These are phyloP conservation scores for Rhodofomes roseus DNA, from an alignment of 1,284 basidiomycete genomes.

Conservation along the genomic window DNA sequence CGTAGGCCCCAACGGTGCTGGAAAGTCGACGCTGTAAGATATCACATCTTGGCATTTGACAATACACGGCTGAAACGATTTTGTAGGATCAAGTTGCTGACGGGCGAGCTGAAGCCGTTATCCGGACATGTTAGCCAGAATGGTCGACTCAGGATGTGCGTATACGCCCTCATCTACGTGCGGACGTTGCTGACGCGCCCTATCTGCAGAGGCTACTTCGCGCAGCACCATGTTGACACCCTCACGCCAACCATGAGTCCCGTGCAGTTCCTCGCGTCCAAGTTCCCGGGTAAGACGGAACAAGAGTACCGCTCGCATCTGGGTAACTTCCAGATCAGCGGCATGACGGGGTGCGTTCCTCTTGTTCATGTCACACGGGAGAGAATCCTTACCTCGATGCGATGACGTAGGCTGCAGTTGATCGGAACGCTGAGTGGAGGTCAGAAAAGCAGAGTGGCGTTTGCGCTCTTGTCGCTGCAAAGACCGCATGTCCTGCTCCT, in stretches of 20 bases:
- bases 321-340: constrained; percentile 98
- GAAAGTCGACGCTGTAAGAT: constrained; percentile 74
- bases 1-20: constrained; percentile 81
- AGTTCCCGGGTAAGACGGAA: constrained; percentile 93
- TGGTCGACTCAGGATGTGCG: constrained; percentile 81
- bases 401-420: constrained; percentile 55
- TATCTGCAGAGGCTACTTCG: constrained; percentile 79
- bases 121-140: constrained; percentile 87
- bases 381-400: background rate
- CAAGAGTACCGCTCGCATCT: constrained; percentile 95
- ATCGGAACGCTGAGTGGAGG: constrained; percentile 91
- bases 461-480: constrained; percentile 87
- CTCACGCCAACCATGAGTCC: constrained; percentile 83
- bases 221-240: constrained; percentile 97
- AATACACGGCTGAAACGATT: background rate
- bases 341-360: constrained; percentile 76
- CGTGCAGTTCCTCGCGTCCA: constrained; percentile 88
- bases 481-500: constrained; percentile 86
- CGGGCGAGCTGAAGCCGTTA: constrained; percentile 82
- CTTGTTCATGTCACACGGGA: too few relatives aligned
- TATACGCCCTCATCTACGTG: background rate
- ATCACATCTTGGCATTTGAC: background rate
- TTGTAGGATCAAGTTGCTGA: constrained; percentile 86
- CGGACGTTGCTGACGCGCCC: background rate
- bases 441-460: constrained; percentile 96